phyloP scores from a whole-genome alignment of 768 basidiomycete species.

The Suillus lakei region DNA sequence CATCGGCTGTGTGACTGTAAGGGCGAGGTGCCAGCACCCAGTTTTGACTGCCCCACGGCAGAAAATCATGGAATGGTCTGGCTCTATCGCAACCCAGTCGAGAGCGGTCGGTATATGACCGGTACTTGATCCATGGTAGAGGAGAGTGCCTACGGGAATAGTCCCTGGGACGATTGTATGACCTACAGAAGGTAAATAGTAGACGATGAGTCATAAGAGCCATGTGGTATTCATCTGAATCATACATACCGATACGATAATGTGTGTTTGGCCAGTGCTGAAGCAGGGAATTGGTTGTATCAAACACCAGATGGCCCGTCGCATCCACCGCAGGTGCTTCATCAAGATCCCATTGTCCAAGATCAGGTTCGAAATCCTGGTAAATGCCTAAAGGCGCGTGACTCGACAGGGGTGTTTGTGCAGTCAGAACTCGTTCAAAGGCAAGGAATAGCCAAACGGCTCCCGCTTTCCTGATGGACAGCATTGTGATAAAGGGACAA shows the following conservation, averaged over 20 bases:
- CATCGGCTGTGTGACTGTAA: constrained; percentile 30
- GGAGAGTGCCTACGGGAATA: constrained; percentile 29
- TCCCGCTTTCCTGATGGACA: no score
- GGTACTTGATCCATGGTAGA: constrained; percentile 31
- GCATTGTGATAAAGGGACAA: no score
- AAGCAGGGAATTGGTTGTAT: constrained; percentile 35
- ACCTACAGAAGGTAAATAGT: neutral
- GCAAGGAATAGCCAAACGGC: no score
- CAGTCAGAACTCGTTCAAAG: no score
- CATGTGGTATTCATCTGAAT: constrained; percentile 12
- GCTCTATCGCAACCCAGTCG: constrained; percentile 40
- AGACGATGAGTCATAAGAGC: neutral
- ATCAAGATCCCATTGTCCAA: constrained; percentile 28
- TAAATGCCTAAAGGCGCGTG: no score
- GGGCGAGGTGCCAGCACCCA: constrained; percentile 35
- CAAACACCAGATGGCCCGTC: constrained; percentile 39
- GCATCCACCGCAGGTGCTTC: constrained; percentile 26
- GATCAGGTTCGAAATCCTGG: neutral
- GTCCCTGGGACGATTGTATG: constrained; percentile 10
- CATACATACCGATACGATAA: constrained; percentile 43
- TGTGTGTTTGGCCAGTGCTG: constrained; percentile 52
- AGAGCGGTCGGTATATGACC: constrained; percentile 31
- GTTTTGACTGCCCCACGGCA: constrained; percentile 16
- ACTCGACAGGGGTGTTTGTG: no score
- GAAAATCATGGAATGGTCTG: constrained; percentile 44